A percentile compares a stretch with the other conserved stretches of the same genome.
These are phyloP conservation scores for Colletotrichum tofieldiae DNA, from an alignment of 2,329 filamentous ascomycete genomes.

Conservation along the genomic window DNA sequence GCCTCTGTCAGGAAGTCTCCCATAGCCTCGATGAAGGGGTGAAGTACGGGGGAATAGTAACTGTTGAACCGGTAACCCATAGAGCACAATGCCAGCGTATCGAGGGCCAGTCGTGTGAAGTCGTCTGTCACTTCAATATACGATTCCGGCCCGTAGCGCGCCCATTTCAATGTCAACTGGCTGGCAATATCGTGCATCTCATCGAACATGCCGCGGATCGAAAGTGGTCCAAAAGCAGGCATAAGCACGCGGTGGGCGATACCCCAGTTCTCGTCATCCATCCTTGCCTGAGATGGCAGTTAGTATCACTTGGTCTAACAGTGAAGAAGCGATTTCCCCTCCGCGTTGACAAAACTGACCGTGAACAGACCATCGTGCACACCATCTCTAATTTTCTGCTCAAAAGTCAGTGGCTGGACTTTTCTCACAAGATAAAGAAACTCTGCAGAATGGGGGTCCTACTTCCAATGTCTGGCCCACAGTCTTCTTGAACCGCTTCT, in stretches of 20 bases:
- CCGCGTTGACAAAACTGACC: not conserved
- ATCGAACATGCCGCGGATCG: conserved; percentile 74
- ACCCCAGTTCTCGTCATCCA: conserved; percentile 45
- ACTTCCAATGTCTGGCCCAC: conserved; percentile 60
- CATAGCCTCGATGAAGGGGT: conserved; percentile 80
- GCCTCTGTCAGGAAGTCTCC: conserved; percentile 69
- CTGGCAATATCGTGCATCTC: conserved; percentile 67
- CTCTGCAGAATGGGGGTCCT: not conserved
- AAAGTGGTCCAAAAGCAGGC: conserved; percentile 78
- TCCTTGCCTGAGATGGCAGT: conserved; percentile 5
- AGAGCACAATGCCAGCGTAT: conserved; percentile 73
- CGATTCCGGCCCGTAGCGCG: conserved; percentile 57
- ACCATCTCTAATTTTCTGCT: conserved; percentile 70
- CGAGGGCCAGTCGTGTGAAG: conserved; percentile 74
- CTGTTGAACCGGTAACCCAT: conserved; percentile 75
- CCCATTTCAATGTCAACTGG: conserved; percentile 71
- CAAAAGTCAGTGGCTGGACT: too few relatives aligned
- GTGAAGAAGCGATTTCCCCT: not conserved
- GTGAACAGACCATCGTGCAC: conserved; percentile 56
- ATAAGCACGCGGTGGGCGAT: conserved; percentile 77
- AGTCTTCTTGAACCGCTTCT: conserved; percentile 74
- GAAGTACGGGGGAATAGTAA: conserved; percentile 71
- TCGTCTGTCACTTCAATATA: conserved; percentile 69
- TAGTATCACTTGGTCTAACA: not conserved
- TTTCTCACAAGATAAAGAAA: too few relatives aligned